Evolutionary conservation across 2,329 filamentous ascomycete species (phyloP).

Genomic region (Cladophialophora exuberans): DNA sequence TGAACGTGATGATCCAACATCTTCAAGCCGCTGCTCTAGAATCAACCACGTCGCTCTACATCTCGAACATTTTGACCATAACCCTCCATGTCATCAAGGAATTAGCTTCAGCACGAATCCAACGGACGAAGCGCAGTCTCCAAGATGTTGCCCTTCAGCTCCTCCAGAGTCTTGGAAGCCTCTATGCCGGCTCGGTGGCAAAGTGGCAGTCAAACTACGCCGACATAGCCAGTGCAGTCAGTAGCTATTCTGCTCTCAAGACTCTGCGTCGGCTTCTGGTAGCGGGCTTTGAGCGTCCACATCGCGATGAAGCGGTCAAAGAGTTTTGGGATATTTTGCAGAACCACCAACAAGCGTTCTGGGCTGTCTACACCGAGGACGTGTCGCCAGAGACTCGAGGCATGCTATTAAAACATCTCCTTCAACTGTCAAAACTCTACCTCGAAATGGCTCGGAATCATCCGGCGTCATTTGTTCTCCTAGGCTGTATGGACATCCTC

Average conservation of each 20-base stretch:
- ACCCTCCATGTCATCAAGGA: constrained; percentile 90
- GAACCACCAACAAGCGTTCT: constrained; percentile 75
- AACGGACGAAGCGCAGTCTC: constrained; percentile 73
- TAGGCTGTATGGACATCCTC: constrained; percentile 77
- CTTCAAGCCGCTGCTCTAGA: constrained; percentile 33
- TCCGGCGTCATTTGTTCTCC: constrained; percentile 77
- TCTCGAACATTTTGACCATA: constrained; percentile 31
- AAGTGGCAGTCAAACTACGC: constrained; percentile 59
- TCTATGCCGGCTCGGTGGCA: constrained; percentile 74
- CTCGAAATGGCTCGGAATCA: constrained; percentile 80
- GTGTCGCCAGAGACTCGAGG: constrained; percentile 56
- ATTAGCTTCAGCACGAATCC: constrained; percentile 76
- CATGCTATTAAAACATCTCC: constrained; percentile 78
- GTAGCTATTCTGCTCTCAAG: constrained; percentile 69
- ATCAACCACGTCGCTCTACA: constrained; percentile 15
- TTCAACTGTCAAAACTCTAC: constrained; percentile 91
- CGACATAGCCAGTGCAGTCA: constrained; percentile 63
- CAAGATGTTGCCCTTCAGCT: constrained; percentile 81
- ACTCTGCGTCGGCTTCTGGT: constrained; percentile 77
- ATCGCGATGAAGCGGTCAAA: constrained; percentile 73
- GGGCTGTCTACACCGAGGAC: constrained; percentile 64
- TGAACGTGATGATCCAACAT: constrained; percentile 45
- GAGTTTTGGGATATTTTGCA: constrained; percentile 81
- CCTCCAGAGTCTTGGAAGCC: constrained; percentile 74
- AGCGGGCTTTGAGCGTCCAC: constrained; percentile 80